Conservation (phyloP, 495 filamentous ascomycete genomes). For the Aspergillus nidulans region DNA sequence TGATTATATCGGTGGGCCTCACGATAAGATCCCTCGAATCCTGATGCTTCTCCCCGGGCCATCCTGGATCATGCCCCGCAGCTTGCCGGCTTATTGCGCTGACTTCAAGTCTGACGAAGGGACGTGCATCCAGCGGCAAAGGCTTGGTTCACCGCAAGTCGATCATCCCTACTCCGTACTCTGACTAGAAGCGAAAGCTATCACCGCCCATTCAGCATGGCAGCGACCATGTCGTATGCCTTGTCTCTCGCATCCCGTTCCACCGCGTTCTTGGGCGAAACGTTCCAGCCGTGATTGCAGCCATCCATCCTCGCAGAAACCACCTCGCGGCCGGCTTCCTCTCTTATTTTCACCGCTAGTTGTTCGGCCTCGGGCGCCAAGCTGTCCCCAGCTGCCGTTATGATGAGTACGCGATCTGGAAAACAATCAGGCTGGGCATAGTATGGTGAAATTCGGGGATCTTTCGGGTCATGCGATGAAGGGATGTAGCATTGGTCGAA, state of each 20-base stretch:
- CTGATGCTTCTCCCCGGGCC: background rate
- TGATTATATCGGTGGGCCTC: background rate
- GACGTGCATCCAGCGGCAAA: background rate
- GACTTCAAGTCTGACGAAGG: background rate
- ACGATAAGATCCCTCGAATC: background rate
- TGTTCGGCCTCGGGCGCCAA: slow-evolving; percentile 40
- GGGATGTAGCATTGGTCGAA: slow-evolving; percentile 33
- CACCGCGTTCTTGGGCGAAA: slow-evolving; percentile 23
- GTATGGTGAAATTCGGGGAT: slow-evolving; percentile 44
- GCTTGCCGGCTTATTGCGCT: background rate
- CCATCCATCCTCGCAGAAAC: slow-evolving; percentile 35
- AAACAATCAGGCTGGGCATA: slow-evolving; percentile 36
- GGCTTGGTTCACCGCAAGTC: slow-evolving; percentile 10
- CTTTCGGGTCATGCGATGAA: slow-evolving; percentile 28
- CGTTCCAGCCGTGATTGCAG: slow-evolving; percentile 42
- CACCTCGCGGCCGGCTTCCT: slow-evolving; percentile 30
- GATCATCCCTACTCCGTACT: too few species aligned
- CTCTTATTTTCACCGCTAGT: slow-evolving; percentile 31
- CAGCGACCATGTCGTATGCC: slow-evolving; percentile 32
- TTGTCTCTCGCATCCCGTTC: slow-evolving; percentile 30
- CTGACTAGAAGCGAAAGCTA: background rate
- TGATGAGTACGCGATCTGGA: slow-evolving; percentile 36
- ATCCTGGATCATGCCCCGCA: background rate
- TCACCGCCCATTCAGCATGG: slow-evolving; percentile 20
- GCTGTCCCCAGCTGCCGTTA: slow-evolving; percentile 40